Percentiles rank a stretch among this genome's conserved stretches.
Evolutionary conservation across 306 rosid genomes (phyloP).

Genomic region (Castanea mollissima): DNA sequence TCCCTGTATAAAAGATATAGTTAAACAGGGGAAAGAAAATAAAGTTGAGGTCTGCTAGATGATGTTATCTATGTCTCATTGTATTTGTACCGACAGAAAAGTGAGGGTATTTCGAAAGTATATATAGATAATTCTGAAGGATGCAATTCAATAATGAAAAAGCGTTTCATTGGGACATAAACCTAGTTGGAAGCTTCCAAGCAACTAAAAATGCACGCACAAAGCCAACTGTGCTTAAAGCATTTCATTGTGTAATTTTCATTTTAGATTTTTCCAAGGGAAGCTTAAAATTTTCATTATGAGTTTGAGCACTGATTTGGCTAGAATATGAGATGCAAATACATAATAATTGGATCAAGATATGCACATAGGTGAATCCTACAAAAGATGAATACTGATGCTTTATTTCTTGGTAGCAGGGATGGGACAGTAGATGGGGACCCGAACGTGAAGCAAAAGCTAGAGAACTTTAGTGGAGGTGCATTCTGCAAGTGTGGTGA

Average conservation of each 20-base stretch:
- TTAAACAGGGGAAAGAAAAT: background rate
- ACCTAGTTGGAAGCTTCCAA: background rate
- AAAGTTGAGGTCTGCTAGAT: background rate
- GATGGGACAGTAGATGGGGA: background rate
- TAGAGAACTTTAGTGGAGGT: background rate
- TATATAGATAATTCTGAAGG: too few relatives aligned
- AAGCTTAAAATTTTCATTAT: too few relatives aligned
- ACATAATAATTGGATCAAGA: background rate
- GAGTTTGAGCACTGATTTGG: background rate
- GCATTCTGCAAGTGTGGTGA: constrained; percentile 36
- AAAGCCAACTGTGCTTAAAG: background rate
- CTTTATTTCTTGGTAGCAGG: background rate
- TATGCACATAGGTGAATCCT: too few relatives aligned
- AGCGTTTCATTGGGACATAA: background rate
- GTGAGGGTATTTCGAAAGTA: background rate
- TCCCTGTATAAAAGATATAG: background rate
- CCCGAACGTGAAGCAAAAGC: background rate
- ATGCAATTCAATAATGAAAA: background rate
- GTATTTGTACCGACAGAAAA: background rate
- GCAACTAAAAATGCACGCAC: background rate
- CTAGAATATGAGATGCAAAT: background rate
- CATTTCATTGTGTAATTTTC: background rate
- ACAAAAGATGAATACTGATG: background rate
- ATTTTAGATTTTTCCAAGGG: background rate
- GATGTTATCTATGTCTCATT: background rate